Conservation (phyloP, 2,329 filamentous ascomycete genomes). For the Ambrosiella cleistominuta region DNA sequence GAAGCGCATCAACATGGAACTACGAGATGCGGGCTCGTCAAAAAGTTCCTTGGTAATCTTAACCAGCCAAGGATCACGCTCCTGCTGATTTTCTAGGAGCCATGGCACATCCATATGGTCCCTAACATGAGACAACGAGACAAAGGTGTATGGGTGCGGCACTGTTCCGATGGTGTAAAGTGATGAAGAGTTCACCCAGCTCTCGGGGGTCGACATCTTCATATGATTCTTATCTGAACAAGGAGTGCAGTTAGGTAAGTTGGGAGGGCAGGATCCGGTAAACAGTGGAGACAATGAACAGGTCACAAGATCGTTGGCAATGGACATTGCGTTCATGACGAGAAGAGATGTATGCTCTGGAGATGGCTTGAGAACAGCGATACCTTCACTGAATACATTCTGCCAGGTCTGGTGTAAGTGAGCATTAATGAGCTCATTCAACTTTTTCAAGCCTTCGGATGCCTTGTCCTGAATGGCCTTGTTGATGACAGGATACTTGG, state of each 20-base stretch:
- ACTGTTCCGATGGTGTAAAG: constrained; percentile 73
- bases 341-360: constrained; percentile 58
- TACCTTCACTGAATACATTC: constrained; percentile 55
- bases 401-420: constrained; percentile 81
- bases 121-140: constrained; percentile 46
- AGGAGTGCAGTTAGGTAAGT: constrained; percentile 52
- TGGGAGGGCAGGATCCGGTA: constrained; percentile 61
- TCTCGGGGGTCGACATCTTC: constrained; percentile 45
- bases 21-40: constrained; percentile 28
- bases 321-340: constrained; percentile 48
- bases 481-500: constrained; percentile 49
- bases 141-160: constrained; percentile 78
- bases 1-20: constrained; percentile 51
- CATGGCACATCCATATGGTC: constrained; percentile 43
- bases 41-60: constrained; percentile 53
- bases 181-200: constrained; percentile 53
- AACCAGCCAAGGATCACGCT: constrained; percentile 63
- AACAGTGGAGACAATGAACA: constrained; percentile 61
- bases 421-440: constrained; percentile 62
- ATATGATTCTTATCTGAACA: constrained; percentile 50
- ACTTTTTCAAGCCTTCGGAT: constrained; percentile 41
- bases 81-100: constrained; percentile 44
- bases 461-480: constrained; percentile 40
- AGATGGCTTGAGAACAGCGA: constrained; percentile 66
- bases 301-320: constrained; percentile 57